Evolutionary conservation across 345 rosid species (phyloP), one percentile per base, ranked within the genome.

Genomic region (Lepidium africanum): DNA sequence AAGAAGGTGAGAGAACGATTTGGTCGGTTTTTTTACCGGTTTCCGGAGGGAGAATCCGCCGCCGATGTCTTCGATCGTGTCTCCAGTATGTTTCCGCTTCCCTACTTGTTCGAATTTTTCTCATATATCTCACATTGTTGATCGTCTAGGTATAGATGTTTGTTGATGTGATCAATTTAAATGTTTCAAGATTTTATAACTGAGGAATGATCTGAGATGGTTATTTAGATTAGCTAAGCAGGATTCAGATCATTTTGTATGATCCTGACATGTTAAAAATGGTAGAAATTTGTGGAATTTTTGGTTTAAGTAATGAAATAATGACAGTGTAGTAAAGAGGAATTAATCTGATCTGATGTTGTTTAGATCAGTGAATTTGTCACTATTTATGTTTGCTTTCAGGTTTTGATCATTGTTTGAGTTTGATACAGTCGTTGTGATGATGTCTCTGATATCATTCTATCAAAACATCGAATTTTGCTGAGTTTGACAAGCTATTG

Each of bases 11-110:
- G 97, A 59, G 89, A 87, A 76, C 69, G 75, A 32, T 94, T 91
- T 67, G 99, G 96, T 3, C 77, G 99, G 35, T 94, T 89, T 71
- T 94, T 83, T 55, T 94, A 86, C 49, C 82, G 99, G 25, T 94
- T 94, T 57, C 97, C 96, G n/a, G 99, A 94, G 61, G 99, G 99
- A 30, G 99, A 94, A 73, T 94, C 99, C 37, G 97, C 96, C 48
- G 96, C 99, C 48, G 99, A 94, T 55, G 97, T 94, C 49, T 94
- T 84, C 54, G 99, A 94, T 73, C 99, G 97, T 10, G 91, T 94
- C 69, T 94, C 99, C 7, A 86, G 99, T 91, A 85, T 11, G 86
- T 66, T 52, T 41, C 32, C 35, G 11, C 17, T 36, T 45, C 14
- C 12, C 15, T 14, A 17, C 46, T 49, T 36, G 12, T 12, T 23